Evolutionary conservation across 345 rosid species (phyloP).

Genomic region (Aethionema arabicum): DNA sequence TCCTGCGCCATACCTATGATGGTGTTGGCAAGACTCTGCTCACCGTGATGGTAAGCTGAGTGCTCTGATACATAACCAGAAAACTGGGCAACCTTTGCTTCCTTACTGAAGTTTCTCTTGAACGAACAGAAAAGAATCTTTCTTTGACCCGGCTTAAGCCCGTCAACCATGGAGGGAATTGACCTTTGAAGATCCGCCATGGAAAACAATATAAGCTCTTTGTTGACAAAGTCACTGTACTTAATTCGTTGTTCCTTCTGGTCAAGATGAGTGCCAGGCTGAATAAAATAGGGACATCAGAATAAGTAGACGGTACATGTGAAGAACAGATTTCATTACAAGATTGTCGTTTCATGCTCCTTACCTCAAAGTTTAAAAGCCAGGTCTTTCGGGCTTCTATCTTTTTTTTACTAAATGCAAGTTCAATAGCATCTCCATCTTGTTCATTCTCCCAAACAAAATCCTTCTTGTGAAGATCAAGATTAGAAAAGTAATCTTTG

Average conservation of each 20-base stretch:
- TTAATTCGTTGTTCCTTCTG: slow-evolving; percentile 58
- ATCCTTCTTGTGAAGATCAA: slow-evolving; percentile 74
- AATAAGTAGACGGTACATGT: slow-evolving; percentile 1
- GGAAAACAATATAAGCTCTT: slow-evolving; percentile 93
- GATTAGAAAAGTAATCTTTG: slow-evolving; percentile 61
- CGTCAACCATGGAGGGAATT: slow-evolving; percentile 96
- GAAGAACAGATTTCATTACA: not conserved
- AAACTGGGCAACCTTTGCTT: slow-evolving; percentile 78
- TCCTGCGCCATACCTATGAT: slow-evolving; percentile 97
- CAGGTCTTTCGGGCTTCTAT: slow-evolving; percentile 93
- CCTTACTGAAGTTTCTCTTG: slow-evolving; percentile 76
- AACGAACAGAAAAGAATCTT: slow-evolving; percentile 87
- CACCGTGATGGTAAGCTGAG: slow-evolving; percentile 97
- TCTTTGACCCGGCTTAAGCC: slow-evolving; percentile 95
- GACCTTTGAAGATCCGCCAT: slow-evolving; percentile 98
- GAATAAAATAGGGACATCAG: slow-evolving; percentile 33
- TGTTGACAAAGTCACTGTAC: slow-evolving; percentile 90
- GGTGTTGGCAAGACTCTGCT: slow-evolving; percentile 79
- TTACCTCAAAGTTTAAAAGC: slow-evolving; percentile 84
- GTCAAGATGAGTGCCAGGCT: slow-evolving; percentile 96
- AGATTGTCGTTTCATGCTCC: slow-evolving; percentile 3
- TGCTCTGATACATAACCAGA: slow-evolving; percentile 86
- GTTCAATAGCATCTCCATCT: slow-evolving; percentile 93
- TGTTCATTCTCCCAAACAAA: slow-evolving; percentile 74
- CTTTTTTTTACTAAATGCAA: slow-evolving; percentile 97